Conservation (phyloP, 2,329 filamentous ascomycete species). For the Sarocladium strictum region DNA sequence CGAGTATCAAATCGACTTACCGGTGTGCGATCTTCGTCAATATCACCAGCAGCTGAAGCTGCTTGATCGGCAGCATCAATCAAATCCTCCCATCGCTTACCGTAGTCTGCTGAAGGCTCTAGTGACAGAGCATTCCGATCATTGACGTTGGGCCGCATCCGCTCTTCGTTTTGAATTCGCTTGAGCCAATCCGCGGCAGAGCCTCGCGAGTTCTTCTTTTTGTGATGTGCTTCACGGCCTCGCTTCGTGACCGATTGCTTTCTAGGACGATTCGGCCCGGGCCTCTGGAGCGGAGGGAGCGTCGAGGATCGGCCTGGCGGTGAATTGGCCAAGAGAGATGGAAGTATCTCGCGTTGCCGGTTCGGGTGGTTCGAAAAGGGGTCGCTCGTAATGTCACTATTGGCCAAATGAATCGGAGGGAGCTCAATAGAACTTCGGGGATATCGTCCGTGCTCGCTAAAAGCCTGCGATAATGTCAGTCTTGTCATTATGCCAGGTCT, state of each 20-base stretch:
- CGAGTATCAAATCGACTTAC: constrained; percentile 46
- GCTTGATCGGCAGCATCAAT: constrained; percentile 73
- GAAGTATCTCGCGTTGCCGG: constrained; percentile 68
- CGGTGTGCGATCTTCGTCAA: constrained; percentile 85
- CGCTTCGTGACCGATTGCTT: constrained; percentile 85
- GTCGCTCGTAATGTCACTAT: constrained; percentile 64
- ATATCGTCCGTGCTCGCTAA: constrained; percentile 18
- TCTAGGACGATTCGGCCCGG: constrained; percentile 65
- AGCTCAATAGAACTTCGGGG: constrained; percentile 66
- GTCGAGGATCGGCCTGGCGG: constrained; percentile 85
- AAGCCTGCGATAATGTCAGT: neutral
- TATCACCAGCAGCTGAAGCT: constrained; percentile 83
- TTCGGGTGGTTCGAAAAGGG: constrained; percentile 57
- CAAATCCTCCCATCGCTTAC: constrained; percentile 92
- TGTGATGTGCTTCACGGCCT: constrained; percentile 69
- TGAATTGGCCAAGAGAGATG: constrained; percentile 73
- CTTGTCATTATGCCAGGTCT: too few species aligned
- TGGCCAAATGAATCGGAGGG: constrained; percentile 57
- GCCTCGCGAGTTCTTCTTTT: constrained; percentile 66
- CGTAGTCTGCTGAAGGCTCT: constrained; percentile 75
- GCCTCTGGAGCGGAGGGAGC: constrained; percentile 73
- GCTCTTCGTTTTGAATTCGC: constrained; percentile 53
- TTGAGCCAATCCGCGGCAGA: constrained; percentile 64
- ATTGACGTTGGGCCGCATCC: constrained; percentile 60
- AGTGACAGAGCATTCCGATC: constrained; percentile 81